Percentiles rank a stretch among this genome's conserved stretches.
Evolutionary conservation across 768 basidiomycete species (phyloP).

Genomic region (Naganishia vishniacii): DNA sequence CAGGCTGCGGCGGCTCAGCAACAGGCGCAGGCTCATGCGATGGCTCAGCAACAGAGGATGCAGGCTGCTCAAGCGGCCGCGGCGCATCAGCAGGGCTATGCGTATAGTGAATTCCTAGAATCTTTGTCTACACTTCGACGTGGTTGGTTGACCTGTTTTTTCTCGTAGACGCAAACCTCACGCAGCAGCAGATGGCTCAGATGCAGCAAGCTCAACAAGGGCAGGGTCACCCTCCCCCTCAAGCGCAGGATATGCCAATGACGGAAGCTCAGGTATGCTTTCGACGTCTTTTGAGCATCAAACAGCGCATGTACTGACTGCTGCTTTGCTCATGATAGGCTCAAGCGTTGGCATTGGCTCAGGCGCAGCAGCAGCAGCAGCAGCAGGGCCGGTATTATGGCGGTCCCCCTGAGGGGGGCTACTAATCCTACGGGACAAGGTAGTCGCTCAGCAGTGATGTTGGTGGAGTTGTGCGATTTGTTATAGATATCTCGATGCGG

Average conservation of each 20-base stretch:
- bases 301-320: too few species aligned
- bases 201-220: slow-evolving; percentile 32
- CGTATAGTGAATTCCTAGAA: slow-evolving; percentile 35
- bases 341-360: too few species aligned
- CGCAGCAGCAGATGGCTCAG: slow-evolving; percentile 16
- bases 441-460: too few species aligned
- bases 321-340: too few species aligned
- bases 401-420: too few species aligned
- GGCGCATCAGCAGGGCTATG: slow-evolving; percentile 23
- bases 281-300: too few species aligned
- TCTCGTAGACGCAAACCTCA: neutral
- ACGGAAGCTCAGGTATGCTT: slow-evolving; percentile 9
- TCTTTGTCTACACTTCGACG: neutral
- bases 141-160: neutral
- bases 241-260: slow-evolving; percentile 15
- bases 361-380: too few species aligned
- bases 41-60: neutral
- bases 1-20: slow-evolving; percentile 33
- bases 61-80: slow-evolving; percentile 7
- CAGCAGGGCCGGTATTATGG: too few species aligned
- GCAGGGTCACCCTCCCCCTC: neutral
- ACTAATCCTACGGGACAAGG: too few species aligned
- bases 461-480: too few species aligned
- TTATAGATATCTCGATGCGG: too few species aligned
- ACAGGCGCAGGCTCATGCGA: slow-evolving; percentile 7